Conservation (phyloP, 192 early-diverging fungal species). For the Linnemannia schmuckeri region DNA sequence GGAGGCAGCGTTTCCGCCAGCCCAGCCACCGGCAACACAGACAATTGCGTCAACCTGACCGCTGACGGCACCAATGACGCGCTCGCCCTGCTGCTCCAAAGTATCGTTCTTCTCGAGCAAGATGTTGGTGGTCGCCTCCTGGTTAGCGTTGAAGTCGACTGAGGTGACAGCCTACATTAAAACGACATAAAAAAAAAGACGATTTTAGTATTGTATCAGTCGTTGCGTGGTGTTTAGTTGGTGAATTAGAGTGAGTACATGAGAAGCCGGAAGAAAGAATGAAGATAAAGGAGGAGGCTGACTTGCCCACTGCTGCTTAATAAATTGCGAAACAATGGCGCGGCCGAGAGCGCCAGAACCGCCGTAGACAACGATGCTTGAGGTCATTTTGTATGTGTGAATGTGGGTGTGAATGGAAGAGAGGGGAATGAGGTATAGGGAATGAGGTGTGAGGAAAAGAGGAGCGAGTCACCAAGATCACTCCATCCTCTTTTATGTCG, state of each 20-base stretch:
- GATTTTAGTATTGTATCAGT: neutral
- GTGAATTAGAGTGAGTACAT: neutral
- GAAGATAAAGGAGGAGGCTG: neutral
- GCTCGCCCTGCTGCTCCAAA: conserved; percentile 72
- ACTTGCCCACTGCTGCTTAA: conserved; percentile 78
- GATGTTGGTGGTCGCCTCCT: conserved; percentile 81
- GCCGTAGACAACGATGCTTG: conserved; percentile 88
- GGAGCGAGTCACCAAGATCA: neutral
- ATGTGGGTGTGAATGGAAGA: neutral
- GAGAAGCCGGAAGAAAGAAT: neutral
- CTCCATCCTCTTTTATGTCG: neutral
- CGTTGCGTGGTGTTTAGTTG: neutral
- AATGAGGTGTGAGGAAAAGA: neutral
- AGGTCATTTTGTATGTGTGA: conserved; percentile 50
- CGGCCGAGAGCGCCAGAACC: conserved; percentile 92
- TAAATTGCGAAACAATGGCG: conserved; percentile 78
- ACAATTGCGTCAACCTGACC: conserved; percentile 85
- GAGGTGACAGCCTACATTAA: conserved; percentile 75
- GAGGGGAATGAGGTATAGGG: neutral
- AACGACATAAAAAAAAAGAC: no score
- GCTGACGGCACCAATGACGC: conserved; percentile 62
- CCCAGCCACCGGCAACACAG: conserved; percentile 97
- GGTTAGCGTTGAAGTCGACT: conserved; percentile 81
- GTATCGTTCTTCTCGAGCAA: conserved; percentile 61
- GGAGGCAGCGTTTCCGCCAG: conserved; percentile 86